Conservation (phyloP, 208 protist genomes). For the Trypanosoma scelopori region DNA sequence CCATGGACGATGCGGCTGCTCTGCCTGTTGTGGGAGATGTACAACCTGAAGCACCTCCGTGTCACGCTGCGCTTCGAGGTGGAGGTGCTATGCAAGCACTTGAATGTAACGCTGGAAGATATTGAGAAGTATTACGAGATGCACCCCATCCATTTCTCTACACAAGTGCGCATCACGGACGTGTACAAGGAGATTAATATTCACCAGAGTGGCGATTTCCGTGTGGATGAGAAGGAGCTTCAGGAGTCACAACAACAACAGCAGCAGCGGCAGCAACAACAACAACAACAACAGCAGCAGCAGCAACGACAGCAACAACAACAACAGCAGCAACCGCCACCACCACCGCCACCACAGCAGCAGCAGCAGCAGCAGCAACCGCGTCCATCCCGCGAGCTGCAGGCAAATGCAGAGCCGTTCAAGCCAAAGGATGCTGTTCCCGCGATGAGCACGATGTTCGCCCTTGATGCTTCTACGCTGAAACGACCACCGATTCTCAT, state of each 20-base stretch:
- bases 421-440: slow-evolving; percentile 66
- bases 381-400: slow-evolving; percentile 46
- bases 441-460: background rate
- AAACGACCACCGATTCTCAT: slow-evolving; percentile 53
- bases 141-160: slow-evolving; percentile 32
- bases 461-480: slow-evolving; percentile 19
- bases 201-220: slow-evolving; percentile 74
- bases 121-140: slow-evolving; percentile 35
- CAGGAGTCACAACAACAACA: slow-evolving; percentile 25
- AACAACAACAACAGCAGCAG: slow-evolving; percentile 14
- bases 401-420: slow-evolving; percentile 86
- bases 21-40: slow-evolving; percentile 94
- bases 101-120: slow-evolving; percentile 54
- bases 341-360: slow-evolving; percentile 22
- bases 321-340: slow-evolving; percentile 15
- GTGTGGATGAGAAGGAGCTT: slow-evolving; percentile 50
- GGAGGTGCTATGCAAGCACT: slow-evolving; percentile 84
- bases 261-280: slow-evolving; percentile 8
- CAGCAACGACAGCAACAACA: slow-evolving; percentile 11
- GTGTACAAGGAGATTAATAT: slow-evolving; percentile 71
- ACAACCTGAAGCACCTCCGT: slow-evolving; percentile 94
- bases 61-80: slow-evolving; percentile 98
- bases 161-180: slow-evolving; percentile 46
- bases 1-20: slow-evolving; percentile 98
- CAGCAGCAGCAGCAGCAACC: slow-evolving; percentile 30